These are phyloP conservation scores for Aurantiochytrium sp. DNA, from an alignment of 108 stramenopile species.

Conservation along the genomic window DNA sequence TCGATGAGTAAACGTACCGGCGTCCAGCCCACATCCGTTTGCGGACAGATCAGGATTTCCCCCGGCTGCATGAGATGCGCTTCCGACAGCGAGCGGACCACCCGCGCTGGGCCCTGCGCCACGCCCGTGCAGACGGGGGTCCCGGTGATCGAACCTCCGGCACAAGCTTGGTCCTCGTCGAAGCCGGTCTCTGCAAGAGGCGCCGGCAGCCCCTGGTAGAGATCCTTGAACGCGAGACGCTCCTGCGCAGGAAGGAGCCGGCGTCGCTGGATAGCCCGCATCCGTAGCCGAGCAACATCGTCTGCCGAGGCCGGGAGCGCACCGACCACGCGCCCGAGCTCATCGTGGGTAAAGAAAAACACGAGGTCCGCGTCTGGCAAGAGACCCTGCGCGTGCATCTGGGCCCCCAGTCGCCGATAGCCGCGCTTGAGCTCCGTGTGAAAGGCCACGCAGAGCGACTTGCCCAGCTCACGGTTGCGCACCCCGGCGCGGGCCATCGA, in stretches of 20 bases:
- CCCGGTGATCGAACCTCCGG: background rate
- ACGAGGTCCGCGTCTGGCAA: background rate
- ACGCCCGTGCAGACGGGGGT: background rate
- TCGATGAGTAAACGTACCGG: background rate
- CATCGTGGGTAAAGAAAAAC: background rate
- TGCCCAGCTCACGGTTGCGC: background rate
- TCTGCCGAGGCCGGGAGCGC: background rate
- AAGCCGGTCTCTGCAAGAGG: background rate
- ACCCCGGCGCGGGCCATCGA: background rate
- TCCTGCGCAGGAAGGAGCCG: background rate
- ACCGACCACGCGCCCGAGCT: background rate
- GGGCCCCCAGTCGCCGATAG: background rate
- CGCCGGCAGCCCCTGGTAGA: background rate
- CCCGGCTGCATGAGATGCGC: background rate
- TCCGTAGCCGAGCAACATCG: background rate
- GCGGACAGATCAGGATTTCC: background rate
- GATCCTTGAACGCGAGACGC: background rate
- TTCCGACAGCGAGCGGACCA: background rate
- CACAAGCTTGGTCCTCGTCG: background rate
- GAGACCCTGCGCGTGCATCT: background rate
- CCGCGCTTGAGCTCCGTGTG: background rate
- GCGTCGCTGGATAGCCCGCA: background rate
- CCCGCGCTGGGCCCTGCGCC: background rate
- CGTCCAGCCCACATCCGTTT: background rate
- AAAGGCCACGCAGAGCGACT: background rate